Base-by-base conservation (phyloP, 2,329 filamentous ascomycete species). In the Tolypocladium pustulatum region DNA sequence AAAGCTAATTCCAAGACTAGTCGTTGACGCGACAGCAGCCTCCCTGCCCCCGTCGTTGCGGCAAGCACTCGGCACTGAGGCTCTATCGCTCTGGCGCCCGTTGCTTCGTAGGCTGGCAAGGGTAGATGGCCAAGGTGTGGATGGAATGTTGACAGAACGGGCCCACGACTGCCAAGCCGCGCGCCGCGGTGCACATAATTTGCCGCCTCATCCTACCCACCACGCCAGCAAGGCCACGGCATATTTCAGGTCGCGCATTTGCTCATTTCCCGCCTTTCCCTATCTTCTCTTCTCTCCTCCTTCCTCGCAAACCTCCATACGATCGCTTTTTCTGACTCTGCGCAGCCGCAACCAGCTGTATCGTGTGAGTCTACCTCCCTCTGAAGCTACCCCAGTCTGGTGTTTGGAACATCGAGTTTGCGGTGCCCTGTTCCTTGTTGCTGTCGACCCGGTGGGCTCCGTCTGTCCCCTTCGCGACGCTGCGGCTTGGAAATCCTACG, bases 121-220 rank as follows among this genome's bases (percentile, higher is more conserved):
- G n/a, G n/a, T n/a, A n/a, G n/a, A n/a, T n/a, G n/a, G n/a, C n/a
- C n/a, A n/a, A n/a, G n/a, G n/a, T n/a, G n/a, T n/a, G n/a, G n/a
- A 27, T 5, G 58, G 56, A 60, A 58, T 57, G 53, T 51, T 37
- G 53, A 15, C 38, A 25, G 17, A 41, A 55, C 40, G 22, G 22
- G 49, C 17, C 51, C 43, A 36, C 30, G 37, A n/a, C 32, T 37
- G 37, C 57, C 49, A 49, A 34, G 49, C 30, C 46, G 55, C 38
- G 34, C 41, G 22, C 22, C 38, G n/a, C n/a, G 54, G 49, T 30
- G 54, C 53, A 43, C 54, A 56, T 52, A 41, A 60, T 58, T 58
- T 58, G 59, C 57, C 59, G 46, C 49, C 40, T 61, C 55, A 54
- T 60, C 49, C 49, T 17, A 30, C 56, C 49, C 54, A 52, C 53